Percentiles rank a stretch among this genome's conserved stretches.
Evolutionary conservation across 2,329 filamentous ascomycete genomes (phyloP).

Genomic region (Gnomoniopsis smithogilvyi): DNA sequence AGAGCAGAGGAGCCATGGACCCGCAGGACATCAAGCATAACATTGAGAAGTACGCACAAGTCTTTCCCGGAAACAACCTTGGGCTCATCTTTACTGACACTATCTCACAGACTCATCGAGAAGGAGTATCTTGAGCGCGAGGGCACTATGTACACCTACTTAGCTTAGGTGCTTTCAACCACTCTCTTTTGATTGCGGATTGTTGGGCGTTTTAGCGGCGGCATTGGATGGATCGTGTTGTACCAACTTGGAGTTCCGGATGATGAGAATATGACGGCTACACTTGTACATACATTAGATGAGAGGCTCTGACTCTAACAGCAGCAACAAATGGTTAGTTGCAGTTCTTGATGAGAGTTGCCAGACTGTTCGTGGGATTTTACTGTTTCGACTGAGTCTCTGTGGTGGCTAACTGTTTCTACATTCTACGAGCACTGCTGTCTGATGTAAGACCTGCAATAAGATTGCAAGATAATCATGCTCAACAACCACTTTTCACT

Average conservation of each 20-base stretch:
- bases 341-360: too few species aligned
- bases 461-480: too few species aligned
- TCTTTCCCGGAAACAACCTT: neutral
- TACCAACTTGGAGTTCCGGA: neutral
- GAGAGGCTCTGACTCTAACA: neutral
- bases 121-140: constrained; percentile 90
- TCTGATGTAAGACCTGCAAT: too few species aligned
- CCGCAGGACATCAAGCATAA: constrained; percentile 90
- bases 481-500: too few species aligned
- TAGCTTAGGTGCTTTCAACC: constrained; percentile 49
- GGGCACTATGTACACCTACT: constrained; percentile 67
- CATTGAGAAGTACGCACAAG: constrained; percentile 73
- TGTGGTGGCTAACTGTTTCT: too few species aligned
- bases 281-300: neutral
- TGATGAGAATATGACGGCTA: constrained; percentile 1
- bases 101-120: constrained; percentile 67
- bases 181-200: neutral
- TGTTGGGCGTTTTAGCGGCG: neutral
- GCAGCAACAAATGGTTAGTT: neutral
- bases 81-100: neutral
- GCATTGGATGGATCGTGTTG: neutral
- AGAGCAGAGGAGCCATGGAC: constrained; percentile 80
- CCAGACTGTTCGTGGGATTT: too few species aligned
- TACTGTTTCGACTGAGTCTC: too few species aligned
- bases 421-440: too few species aligned